Base-by-base conservation (phyloP, 495 filamentous ascomycete genomes). In the Penicillium argentinense region DNA sequence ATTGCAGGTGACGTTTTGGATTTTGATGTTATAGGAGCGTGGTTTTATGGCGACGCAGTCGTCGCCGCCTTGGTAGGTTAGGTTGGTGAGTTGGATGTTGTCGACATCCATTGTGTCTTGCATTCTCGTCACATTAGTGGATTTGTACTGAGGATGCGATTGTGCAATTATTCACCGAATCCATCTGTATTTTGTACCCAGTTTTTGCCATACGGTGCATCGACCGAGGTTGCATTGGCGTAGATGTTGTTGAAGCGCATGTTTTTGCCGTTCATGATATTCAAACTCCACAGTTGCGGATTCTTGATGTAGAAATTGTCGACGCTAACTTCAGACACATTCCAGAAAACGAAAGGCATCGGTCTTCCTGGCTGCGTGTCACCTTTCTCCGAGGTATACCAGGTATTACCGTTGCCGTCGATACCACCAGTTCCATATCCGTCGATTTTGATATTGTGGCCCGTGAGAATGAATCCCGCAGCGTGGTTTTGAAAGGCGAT, bases 311-410 rank as follows among this genome's bases (percentile, higher is more conserved):
- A 71, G 58, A 83, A 81, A 42, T 79, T 74, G 17, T 70, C 63
- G 13, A 81, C 77, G 13, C 60, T 61, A 17, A 81, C 77, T 41
- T 78, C 64, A 22, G 71, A 74, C 3, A 78, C 73, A 54, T 81
- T 83, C 78, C 78, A 83, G 38, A 77, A 76, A 0, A 83, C 79
- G 42, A 83, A 81, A 1, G 79, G 77, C 77, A 82, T 82, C 1
- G 77, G 78, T 21, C 77, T 62, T 13, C 78, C 76, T 16, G 71
- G 67, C 51, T 71, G 66, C 0, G 78, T 81, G 13, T 48, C 19
- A 9, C 76, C 74, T 42, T 50, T 32, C 14, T 64, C 76, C 64
- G 47, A 76, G 59, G 44, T 76, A 45, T 54, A 82, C 75, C 39
- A 73, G 5, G 69, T 74, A 26, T 75, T 80, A 3, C 79, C 77